Percentiles rank a stretch among this genome's conserved stretches.
phyloP scores from a whole-genome alignment of 345 rosid species.

The Aegle marmelos region DNA sequence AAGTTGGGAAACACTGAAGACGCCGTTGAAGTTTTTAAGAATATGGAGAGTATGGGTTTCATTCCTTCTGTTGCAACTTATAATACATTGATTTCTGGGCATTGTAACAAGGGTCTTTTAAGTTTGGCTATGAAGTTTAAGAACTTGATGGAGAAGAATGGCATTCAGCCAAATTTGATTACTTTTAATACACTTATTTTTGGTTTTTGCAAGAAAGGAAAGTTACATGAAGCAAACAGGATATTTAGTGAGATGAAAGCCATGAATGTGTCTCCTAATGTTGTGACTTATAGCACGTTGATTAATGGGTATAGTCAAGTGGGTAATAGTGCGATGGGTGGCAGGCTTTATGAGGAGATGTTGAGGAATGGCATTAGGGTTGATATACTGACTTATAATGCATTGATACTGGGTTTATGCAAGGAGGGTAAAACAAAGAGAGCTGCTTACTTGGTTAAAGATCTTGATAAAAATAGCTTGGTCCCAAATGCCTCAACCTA shows the following conservation, averaged over 20 bases:
- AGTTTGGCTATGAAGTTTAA: conserved; percentile 62
- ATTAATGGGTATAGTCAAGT: conserved; percentile 60
- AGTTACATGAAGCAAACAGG: conserved; percentile 57
- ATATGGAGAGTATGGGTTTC: conserved; percentile 52
- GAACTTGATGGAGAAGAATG: conserved; percentile 47
- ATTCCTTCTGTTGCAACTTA: conserved; percentile 49
- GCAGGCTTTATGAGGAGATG: conserved; percentile 72
- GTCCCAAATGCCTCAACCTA: conserved; percentile 76
- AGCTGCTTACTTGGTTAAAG: conserved; percentile 74
- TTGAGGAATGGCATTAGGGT: conserved; percentile 47
- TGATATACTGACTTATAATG: conserved; percentile 73
- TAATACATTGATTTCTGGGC: conserved; percentile 73
- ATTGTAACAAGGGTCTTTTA: conserved; percentile 62
- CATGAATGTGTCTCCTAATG: conserved; percentile 47
- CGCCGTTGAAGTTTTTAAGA: conserved; percentile 50
- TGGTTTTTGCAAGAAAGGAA: conserved; percentile 64
- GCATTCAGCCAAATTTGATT: conserved; percentile 53
- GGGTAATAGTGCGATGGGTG: conserved; percentile 53
- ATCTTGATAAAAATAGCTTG: conserved; percentile 64
- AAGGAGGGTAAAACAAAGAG: conserved; percentile 89
- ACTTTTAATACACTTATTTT: conserved; percentile 65
- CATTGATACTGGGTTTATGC: conserved; percentile 75
- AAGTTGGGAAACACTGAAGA: conserved; percentile 61
- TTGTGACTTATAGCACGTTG: conserved; percentile 74
- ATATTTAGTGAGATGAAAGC: conserved; percentile 65